Evolutionary conservation across 2,329 filamentous ascomycete species (phyloP).

Genomic region (Colletotrichum scovillei): DNA sequence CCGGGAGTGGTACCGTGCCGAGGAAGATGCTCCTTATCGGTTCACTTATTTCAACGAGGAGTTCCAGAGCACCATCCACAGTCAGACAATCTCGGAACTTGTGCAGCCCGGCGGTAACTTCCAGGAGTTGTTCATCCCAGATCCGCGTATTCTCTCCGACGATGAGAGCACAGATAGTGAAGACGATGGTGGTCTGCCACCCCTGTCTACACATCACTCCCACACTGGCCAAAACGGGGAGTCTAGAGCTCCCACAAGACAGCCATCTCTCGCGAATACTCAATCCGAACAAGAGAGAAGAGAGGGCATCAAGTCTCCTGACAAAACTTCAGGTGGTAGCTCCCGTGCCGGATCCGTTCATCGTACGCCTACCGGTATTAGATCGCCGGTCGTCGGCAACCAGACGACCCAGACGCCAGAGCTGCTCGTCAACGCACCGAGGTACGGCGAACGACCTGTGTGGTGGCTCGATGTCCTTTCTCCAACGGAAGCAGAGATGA

Average conservation of each 20-base stretch:
- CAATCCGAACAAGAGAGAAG: conserved; percentile 42
- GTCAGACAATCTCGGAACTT: conserved; percentile 92
- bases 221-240: conserved; percentile 50
- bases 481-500: conserved; percentile 96
- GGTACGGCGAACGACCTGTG: conserved; percentile 85
- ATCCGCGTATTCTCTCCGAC: conserved; percentile 80
- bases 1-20: conserved; percentile 84
- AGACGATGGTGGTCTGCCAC: conserved; percentile 37
- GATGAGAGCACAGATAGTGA: conserved; percentile 75
- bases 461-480: conserved; percentile 97
- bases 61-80: conserved; percentile 94
- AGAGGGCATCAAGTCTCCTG: conserved; percentile 44
- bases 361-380: conserved; percentile 59
- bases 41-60: conserved; percentile 99
- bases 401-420: conserved; percentile 44
- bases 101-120: conserved; percentile 88
- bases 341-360: conserved; percentile 54
- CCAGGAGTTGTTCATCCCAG: conserved; percentile 88
- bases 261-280: conserved; percentile 53
- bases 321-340: conserved; percentile 44
- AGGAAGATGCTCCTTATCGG: conserved; percentile 90
- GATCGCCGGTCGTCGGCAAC: conserved; percentile 47
- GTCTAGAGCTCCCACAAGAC: conserved; percentile 57
- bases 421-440: conserved; percentile 57
- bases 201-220: conserved; percentile 38